Conservation (phyloP, 345 rosid genomes). For the Angophora floribunda region DNA sequence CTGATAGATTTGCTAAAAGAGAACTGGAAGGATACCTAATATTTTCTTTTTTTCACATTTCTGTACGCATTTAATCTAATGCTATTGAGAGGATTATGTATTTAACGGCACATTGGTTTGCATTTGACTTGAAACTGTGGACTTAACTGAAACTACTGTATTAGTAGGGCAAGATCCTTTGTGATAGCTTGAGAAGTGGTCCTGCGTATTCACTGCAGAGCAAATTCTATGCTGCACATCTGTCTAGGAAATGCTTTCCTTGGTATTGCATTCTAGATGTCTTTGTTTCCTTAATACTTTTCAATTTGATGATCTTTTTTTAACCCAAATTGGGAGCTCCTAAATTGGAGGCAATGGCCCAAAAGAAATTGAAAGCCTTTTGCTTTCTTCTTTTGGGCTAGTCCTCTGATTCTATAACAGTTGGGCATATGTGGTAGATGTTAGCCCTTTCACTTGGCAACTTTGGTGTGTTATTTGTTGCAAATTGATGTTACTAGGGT, state of each 20-base stretch:
- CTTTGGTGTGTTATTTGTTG: not conserved
- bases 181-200: not conserved
- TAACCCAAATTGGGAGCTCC: not conserved
- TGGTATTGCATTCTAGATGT: not conserved
- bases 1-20: not conserved
- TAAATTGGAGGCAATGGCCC: not conserved
- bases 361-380: not conserved
- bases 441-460: not conserved
- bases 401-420: not conserved
- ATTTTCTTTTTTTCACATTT: not conserved
- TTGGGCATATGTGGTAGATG: not conserved
- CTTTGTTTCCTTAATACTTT: not conserved
- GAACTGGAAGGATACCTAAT: not conserved
- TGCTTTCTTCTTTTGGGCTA: not conserved
- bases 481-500: not conserved
- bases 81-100: not conserved
- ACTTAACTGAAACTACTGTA: not conserved
- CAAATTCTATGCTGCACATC: not conserved
- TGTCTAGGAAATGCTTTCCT: not conserved
- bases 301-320: not conserved
- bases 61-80: not conserved
- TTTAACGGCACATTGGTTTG: not conserved
- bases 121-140: not conserved
- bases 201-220: not conserved
- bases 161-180: not conserved